Conservation (phyloP, 495 filamentous ascomycete genomes). For the Lasiosphaeris hirsuta region DNA sequence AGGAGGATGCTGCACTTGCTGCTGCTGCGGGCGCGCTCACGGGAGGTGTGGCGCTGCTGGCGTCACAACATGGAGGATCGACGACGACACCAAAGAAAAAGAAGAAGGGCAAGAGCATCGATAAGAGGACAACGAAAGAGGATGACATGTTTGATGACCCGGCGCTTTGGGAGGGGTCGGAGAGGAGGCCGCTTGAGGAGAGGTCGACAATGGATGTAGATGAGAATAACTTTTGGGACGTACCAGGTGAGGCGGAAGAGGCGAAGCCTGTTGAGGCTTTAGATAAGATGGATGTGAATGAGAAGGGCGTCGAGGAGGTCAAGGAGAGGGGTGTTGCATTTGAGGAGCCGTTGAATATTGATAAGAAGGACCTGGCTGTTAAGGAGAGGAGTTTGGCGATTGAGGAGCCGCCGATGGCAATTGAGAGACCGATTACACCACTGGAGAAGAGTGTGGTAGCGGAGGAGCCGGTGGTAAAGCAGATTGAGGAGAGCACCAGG, state of each 20-base stretch:
- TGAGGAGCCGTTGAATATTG: background rate
- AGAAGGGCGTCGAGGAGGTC: background rate
- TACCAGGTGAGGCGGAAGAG: slow-evolving; percentile 1
- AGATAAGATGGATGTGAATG: slow-evolving; percentile 2
- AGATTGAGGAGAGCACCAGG: background rate
- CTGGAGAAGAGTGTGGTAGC: background rate
- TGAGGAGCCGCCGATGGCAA: slow-evolving; percentile 3
- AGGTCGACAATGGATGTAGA: slow-evolving; percentile 16
- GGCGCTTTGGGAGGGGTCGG: slow-evolving; percentile 54
- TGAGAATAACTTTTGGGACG: slow-evolving; percentile 17
- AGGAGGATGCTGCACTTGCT: slow-evolving; percentile 14
- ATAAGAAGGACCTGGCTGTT: too few relatives aligned
- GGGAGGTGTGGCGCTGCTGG: slow-evolving; percentile 25
- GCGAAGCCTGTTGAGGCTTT: background rate
- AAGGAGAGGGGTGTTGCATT: background rate
- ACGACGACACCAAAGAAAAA: slow-evolving; percentile 9
- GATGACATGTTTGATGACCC: slow-evolving; percentile 44
- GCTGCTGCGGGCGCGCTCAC: slow-evolving; percentile 22
- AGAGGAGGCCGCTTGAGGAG: slow-evolving; percentile 36
- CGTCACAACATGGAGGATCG: slow-evolving; percentile 29
- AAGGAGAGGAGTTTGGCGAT: background rate
- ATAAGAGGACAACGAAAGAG: slow-evolving; percentile 30
- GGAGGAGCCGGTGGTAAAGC: background rate
- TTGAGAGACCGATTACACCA: background rate
- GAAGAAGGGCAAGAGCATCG: slow-evolving; percentile 16